Evolutionary conservation across 495 filamentous ascomycete genomes (phyloP), one percentile per base, ranked within the genome.

Genomic region (Saxophila tyrrhenica): DNA sequence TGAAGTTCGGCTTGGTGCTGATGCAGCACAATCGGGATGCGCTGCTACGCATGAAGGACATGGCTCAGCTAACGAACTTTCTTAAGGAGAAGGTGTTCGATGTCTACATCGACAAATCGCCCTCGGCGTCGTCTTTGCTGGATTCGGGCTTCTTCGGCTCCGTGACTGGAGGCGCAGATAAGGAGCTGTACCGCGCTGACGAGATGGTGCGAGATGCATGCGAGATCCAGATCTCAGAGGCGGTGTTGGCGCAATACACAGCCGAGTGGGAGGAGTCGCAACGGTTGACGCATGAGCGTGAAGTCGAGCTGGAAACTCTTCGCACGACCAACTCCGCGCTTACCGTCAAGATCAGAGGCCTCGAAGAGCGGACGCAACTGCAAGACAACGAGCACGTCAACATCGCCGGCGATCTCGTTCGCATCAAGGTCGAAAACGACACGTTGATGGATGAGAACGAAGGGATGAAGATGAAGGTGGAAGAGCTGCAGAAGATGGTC

Each of bases 111-210:
- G 92, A 99, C 67, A 82, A 89, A 61, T 79, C 87, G 8, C 92
- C 92, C 0, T 89, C 89, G 1, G 79, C 88, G 17, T 83, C 78
- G 29, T 94, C 87, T 5, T 84, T 97, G 39, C 80, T 96, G 24
- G 92, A 99, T 67, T 92, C 87, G 44, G 92, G 92, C 25, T 99
- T 99, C 75, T 99, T 99, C 63, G 92, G 92, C 41, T 90, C 84
- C 68, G 86, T 87, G 20, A 88, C 83, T 20, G 52, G 52, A 13
- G 86, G 83, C 58, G 78, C 85, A 13, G 92, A 99, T 64, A 96
- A 95, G 67, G 92, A 95, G 60, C 75, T 97, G 11, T 99, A 99
- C 66, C 83, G 89, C 21, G 91, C 94, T 13, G 94, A 99, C 65
- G 77, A 88, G 58, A 74, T 99, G 56, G 87, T 99, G 3, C 86